Base-by-base conservation (phyloP, 2,329 filamentous ascomycete genomes). In the Xylariaceae sp. region DNA sequence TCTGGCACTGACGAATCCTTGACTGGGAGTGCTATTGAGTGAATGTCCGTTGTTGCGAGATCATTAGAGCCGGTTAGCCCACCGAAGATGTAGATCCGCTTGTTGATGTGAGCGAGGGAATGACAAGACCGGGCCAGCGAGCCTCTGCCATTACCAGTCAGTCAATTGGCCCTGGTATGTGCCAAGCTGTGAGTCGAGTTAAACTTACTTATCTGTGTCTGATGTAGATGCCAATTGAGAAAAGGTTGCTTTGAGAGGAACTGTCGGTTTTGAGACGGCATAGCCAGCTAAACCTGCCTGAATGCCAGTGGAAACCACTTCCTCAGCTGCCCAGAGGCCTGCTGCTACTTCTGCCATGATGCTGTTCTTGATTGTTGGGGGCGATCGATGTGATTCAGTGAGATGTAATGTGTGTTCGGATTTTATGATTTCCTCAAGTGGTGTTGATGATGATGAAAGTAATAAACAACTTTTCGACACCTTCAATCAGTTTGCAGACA, bases 41-140 rank as follows among this genome's bases (percentile, higher is more conserved):
- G 73, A 40, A 80, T 69, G 42, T 71, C 69, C 56, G 74, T 74
- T 44, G 69, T 67, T 23, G 73, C 74, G 21, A 77, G 63, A 46
- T 65, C 49, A 49, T 67, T 55, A 33, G 55, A 56, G 35, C 60
- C 56, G 1, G 54, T 61, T 54, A 71, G 67, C 42, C 77, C 77
- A 6, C 77, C 76, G 50, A 79, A 79, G 42, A 80, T 72, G 56
- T 79, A 79, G 22, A 75, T 75, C 50, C 74, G 72, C 42, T 73
- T 69, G 47, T 72, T 72, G 50, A 81, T 66, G 37, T 77, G 62
- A 4, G 74, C 76, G 38, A 80, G 55, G 3, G 74, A 74, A 59
- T 81, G 77, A 36, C 71, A 61, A 7, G 70, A 69, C 43, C 76
- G 69, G 6, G 69, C 66, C 10, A 82, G 66, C 5, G 63, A 63